Conservation (phyloP, 2,329 filamentous ascomycete species). For the Hypoxylon sp. region DNA sequence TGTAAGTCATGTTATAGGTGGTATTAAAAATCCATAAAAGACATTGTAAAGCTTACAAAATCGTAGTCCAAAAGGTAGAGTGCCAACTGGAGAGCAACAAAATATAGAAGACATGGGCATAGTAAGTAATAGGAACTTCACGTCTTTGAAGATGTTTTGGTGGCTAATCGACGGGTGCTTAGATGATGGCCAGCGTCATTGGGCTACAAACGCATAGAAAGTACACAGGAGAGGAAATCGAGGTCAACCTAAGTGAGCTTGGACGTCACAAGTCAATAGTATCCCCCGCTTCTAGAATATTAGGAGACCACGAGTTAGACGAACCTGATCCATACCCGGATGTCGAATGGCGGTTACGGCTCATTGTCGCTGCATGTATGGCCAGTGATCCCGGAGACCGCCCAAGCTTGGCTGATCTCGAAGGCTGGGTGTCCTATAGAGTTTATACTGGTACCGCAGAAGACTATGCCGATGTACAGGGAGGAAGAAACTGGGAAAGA, state of each 20-base stretch:
- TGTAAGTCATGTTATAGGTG: not conserved
- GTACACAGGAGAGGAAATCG: conserved; percentile 28
- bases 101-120: conserved; percentile 31
- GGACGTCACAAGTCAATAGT: not conserved
- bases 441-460: not conserved
- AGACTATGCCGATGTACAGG: too few species aligned
- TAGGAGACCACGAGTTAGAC: conserved; percentile 15
- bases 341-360: conserved; percentile 7
- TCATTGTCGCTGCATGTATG: conserved; percentile 33
- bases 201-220: conserved; percentile 16
- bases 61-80: not conserved
- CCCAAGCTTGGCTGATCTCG: conserved; percentile 11
- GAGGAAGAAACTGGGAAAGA: too few species aligned
- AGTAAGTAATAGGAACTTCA: conserved; percentile 6
- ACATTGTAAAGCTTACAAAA: not conserved
- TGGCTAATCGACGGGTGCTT: not conserved
- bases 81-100: conserved; percentile 2
- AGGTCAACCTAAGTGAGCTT: conserved; percentile 15
- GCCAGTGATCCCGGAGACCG: conserved; percentile 21
- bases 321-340: conserved; percentile 21
- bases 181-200: conserved; percentile 37
- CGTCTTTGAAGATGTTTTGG: not conserved
- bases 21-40: not conserved
- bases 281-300: conserved; percentile 20
- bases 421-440: not conserved